Base-by-base conservation (phyloP, 75 land plant genomes). In the Larix kaempferi region DNA sequence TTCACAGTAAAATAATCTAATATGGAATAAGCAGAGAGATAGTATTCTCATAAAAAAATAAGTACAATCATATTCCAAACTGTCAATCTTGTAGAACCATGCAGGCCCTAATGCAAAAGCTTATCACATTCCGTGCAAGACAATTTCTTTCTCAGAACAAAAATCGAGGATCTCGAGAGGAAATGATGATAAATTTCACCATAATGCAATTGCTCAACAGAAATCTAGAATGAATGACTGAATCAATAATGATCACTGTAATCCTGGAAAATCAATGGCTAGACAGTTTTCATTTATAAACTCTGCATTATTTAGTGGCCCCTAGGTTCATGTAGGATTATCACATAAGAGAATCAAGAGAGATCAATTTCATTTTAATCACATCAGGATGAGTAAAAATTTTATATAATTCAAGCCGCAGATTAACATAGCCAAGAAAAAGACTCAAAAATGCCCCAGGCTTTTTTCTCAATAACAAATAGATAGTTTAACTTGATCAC, bases 21-120 rank as follows among this genome's bases (percentile, higher is more conserved):
- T n/a, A n/a, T n/a, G n/a, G n/a, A n/a, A n/a, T n/a, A n/a, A n/a
- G n/a, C n/a, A n/a, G n/a, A n/a, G n/a, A n/a, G n/a, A n/a, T n/a
- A n/a, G n/a, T n/a, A n/a, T n/a, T n/a, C n/a, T n/a, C n/a, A n/a
- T n/a, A n/a, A n/a, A n/a, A n/a, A n/a, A 69, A n/a, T 41, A 75
- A 27, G 17, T 61, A 60, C 71, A 75, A 75, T 65, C 39, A 75
- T 22, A 54, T 75, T 65, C 12, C 19, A 59, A 75, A 33, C 62
- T 22, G 22, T 25, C 74, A 59, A 33, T 26, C 6, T 27, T 59
- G 71, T 65, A 27, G 12, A 69, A n/a, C 73, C 49, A 69, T 69
- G 23, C 11, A 41, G n/a, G 54, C 52, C 52, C 19, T 69, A 12
- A 21, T n/a, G 12, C 11, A 69, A 39, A 41, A 41, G 73, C 33